A percentile compares a stretch with the other conserved stretches of the same genome.
phyloP scores from a whole-genome alignment of 2,329 filamentous ascomycete genomes.

The Aureobasidium mangrovei region DNA sequence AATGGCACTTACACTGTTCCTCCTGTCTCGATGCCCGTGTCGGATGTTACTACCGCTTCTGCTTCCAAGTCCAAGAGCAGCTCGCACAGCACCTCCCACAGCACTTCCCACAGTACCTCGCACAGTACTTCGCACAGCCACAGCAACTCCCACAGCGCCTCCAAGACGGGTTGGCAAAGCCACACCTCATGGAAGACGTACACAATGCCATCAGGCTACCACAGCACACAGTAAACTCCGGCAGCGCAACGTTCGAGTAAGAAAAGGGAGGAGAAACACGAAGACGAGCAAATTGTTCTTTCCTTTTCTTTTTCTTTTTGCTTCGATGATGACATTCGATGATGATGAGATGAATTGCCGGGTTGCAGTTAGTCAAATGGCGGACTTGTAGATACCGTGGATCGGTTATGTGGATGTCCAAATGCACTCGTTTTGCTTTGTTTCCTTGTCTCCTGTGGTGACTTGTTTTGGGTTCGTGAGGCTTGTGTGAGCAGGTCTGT shows the following conservation, averaged over 20 bases:
- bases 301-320: neutral
- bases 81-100: neutral
- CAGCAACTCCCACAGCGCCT: too few relatives aligned
- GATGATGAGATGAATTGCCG: too few relatives aligned
- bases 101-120: neutral
- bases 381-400: too few relatives aligned
- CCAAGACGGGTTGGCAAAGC: neutral
- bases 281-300: neutral
- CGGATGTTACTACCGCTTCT: neutral
- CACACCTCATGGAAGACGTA: neutral
- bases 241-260: neutral
- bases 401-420: too few relatives aligned
- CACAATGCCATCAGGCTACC: neutral
- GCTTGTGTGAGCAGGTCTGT: too few relatives aligned
- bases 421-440: too few relatives aligned
- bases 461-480: too few relatives aligned
- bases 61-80: neutral
- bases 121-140: neutral
- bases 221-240: neutral
- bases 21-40: neutral
- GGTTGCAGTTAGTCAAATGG: too few relatives aligned
- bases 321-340: neutral
- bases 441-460: too few relatives aligned
- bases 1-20: conserved; percentile 6
- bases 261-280: neutral